Base-by-base conservation (phyloP, 164 flowering plant genomes). In the Buxus sempervirens region DNA sequence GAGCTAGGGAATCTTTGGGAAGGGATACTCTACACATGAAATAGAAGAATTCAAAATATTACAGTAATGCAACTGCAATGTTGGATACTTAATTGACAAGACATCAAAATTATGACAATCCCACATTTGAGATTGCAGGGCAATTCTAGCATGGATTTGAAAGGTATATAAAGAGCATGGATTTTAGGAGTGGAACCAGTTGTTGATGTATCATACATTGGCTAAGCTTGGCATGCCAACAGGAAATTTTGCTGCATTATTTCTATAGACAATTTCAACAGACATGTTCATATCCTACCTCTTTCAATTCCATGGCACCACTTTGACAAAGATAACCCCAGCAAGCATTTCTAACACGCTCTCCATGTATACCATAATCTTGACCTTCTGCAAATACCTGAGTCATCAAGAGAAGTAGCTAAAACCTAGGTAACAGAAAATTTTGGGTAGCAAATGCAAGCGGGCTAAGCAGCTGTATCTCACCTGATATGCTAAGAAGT, bases 311-410 rank as follows among this genome's bases (percentile, higher is more conserved):
- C 86, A 79, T 74, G 63, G 86, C 75, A 63, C 96, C 98, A 82
- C 98, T 84, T 83, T 96, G 99, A 81, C 98, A 96, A 68, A 93
- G 91, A 73, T 87, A 96, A 25, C 99, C 99, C 99, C 98, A 93
- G 70, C 98, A 96, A 78, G 98, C 98, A 85, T 73, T 91, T 82
- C 96, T 88, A n/a, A 96, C 98, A 65, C 95, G 93, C 67, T 93
- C 97, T 41, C 98, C 99, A 80, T 96, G 95, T 41, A 81, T 80
- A 57, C 98, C 99, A 80, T 96, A 96, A 78, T 96, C 99, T 76
- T 96, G 98, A 75, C 83, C 78, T 84, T 93, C 98, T 10, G 98
- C 99, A 80, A 96, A 96, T 23, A 91, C 86, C 99, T 96, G 73
- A 69, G 72, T 61, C 41, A 70, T 23, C 75, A 67, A 32, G 2